phyloP scores from a whole-genome alignment of 192 early-diverging fungal genomes.

The Phycomyces blakesleeanus region DNA sequence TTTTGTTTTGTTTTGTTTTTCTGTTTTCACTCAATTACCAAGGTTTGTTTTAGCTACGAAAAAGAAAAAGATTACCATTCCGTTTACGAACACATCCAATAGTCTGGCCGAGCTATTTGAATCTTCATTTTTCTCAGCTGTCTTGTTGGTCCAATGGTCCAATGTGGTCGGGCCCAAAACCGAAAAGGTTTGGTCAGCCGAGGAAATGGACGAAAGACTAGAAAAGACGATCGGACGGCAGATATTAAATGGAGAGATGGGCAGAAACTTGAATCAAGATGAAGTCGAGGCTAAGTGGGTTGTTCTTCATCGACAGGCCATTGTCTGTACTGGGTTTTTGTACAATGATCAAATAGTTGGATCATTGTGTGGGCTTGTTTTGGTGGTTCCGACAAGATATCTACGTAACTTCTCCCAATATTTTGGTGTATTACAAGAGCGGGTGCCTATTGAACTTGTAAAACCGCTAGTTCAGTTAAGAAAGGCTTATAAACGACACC shows the following conservation, averaged over 20 bases:
- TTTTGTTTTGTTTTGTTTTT: background rate
- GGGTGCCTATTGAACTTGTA: constrained; percentile 44
- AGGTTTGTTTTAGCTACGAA: background rate
- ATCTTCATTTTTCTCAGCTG: constrained; percentile 48
- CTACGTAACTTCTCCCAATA: constrained; percentile 48
- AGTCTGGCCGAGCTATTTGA: constrained; percentile 33
- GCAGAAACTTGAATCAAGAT: constrained; percentile 25
- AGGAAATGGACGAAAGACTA: constrained; percentile 7
- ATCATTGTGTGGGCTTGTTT: constrained; percentile 41
- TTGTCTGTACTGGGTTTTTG: constrained; percentile 31
- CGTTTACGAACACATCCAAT: background rate
- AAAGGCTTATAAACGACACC: constrained; percentile 28
- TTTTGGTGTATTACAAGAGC: constrained; percentile 42
- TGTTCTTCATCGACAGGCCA: constrained; percentile 34
- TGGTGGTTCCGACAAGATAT: constrained; percentile 46
- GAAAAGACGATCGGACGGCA: constrained; percentile 40
- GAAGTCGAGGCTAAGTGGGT: constrained; percentile 48
- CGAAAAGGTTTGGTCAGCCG: constrained; percentile 40
- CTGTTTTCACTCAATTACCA: background rate
- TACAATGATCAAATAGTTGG: constrained; percentile 35
- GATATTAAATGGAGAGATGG: constrained; percentile 51
- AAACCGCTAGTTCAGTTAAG: constrained; percentile 26
- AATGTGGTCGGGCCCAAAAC: constrained; percentile 52
- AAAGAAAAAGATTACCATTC: constrained; percentile 2
- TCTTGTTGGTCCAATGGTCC: constrained; percentile 51